Evolutionary conservation across 1,139 yeast species (phyloP), one percentile per base, ranked within the genome.

Genomic region (Taphrina betulina): DNA sequence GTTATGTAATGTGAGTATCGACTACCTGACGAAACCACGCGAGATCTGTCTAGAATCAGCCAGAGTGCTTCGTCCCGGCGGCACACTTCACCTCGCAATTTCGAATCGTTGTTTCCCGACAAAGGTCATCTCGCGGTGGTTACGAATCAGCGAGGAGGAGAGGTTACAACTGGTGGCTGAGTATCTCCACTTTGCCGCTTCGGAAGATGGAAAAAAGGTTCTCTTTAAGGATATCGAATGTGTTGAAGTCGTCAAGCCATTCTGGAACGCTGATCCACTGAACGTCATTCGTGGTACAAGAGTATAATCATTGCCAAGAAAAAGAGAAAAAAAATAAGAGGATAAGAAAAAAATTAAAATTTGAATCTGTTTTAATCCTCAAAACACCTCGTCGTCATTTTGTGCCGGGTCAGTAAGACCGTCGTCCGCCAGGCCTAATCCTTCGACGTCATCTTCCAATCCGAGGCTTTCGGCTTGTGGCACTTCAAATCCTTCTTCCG

Each of bases 401-500:
- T 40, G 33, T 12, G 36, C 40, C 17, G n/a, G 28, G 28, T 29
- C 34, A n/a, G n/a, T n/a, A n/a, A n/a, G n/a, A n/a, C n/a, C n/a
- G 16, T 36, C 56, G 12, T 41, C 50, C 2, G 28, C 23, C 10
- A 52, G 31, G 10, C 14, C 50, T 36, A 52, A 7, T 17, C 23
- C 43, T 8, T 34, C 36, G 10, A 52, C 37, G 8, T 43, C 56
- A n/a, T 41, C 41, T 17, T 42, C 50, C 16, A 28, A 12, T 16
- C 26, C 56, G 16, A 50, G 66, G 38, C 61, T 67, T 3, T 61
- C 63, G 5, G 48, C 60, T 31, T 60, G 57, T 17, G 74, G 74
- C 33, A 69, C 68, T 60, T 71, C 74, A 60, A 72, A 72, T 4
- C 65, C 65, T 23, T 62, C 64, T 61, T 85, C 90, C 0, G 95